These are phyloP conservation scores for Moricandia moricandioides DNA, from an alignment of 345 rosid genomes.

Conservation along the genomic window DNA sequence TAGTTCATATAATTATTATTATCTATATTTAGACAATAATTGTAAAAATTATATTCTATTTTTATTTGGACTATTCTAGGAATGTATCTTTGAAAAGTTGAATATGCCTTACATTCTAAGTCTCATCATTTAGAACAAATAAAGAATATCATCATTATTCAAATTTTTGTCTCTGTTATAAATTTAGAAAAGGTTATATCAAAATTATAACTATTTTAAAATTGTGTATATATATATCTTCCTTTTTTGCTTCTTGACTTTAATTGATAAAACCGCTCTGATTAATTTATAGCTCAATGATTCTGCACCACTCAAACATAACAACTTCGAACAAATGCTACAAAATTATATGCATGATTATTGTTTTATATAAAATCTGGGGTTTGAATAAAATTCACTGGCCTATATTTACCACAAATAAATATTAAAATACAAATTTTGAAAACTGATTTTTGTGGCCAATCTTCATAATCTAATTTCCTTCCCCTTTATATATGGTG, in stretches of 20 bases:
- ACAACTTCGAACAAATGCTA: neutral
- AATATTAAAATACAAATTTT: neutral
- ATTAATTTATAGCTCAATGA: neutral
- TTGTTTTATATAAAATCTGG: no score
- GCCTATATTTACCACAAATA: neutral
- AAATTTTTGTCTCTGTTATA: neutral
- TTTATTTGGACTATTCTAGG: neutral
- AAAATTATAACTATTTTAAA: neutral
- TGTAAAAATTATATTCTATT: neutral
- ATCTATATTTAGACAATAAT: neutral
- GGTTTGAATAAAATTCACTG: neutral
- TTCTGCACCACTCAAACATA: neutral
- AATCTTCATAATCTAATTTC: neutral
- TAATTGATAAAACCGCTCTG: neutral
- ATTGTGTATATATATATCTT: no score
- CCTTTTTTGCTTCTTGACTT: neutral
- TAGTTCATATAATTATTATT: neutral
- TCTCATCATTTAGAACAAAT: neutral
- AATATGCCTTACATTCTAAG: neutral
- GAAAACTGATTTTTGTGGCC: neutral
- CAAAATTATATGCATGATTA: neutral
- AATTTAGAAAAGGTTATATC: neutral
- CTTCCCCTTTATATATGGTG: neutral
- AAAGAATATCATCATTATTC: neutral
- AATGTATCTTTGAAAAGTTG: neutral